Evolutionary conservation across 768 basidiomycete species (phyloP).

Genomic region (Austroboletus eburneus): DNA sequence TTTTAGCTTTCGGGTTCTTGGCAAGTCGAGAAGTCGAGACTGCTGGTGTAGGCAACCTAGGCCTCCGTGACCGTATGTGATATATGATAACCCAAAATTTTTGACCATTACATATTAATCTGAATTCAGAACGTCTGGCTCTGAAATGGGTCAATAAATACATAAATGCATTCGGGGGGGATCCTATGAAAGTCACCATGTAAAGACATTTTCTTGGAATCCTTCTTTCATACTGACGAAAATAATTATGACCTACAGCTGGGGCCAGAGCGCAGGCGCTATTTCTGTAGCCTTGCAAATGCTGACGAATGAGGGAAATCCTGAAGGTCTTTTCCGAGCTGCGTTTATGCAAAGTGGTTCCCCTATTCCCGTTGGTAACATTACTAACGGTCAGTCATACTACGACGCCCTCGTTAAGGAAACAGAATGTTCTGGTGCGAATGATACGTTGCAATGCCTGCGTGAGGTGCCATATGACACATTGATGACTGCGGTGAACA

Average conservation of each 20-base stretch:
- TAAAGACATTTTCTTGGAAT: not conserved
- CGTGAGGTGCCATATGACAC: constrained; percentile 27
- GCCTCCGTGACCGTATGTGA: constrained; percentile 42
- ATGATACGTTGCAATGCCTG: constrained; percentile 33
- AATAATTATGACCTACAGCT: constrained; percentile 4
- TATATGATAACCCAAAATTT: too few relatives aligned
- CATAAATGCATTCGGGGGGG: constrained; percentile 58
- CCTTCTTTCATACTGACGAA: not conserved
- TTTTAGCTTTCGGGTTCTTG: constrained; percentile 37
- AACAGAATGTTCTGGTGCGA: constrained; percentile 27
- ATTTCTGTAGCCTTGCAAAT: constrained; percentile 31
- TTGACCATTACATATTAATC: not conserved
- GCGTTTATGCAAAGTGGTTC: constrained; percentile 41
- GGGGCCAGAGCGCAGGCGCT: constrained; percentile 39
- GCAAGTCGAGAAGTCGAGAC: constrained; percentile 36
- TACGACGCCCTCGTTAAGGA: constrained; percentile 30
- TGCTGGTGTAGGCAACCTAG: constrained; percentile 44
- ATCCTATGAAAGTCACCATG: constrained; percentile 40
- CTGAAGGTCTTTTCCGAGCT: constrained; percentile 23
- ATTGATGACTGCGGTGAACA: constrained; percentile 31
- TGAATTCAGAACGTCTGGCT: constrained; percentile 32
- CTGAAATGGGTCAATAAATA: constrained; percentile 57
- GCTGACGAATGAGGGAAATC: constrained; percentile 22
- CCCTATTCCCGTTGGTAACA: constrained; percentile 22
- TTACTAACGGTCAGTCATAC: constrained; percentile 18